Evolutionary conservation across 768 basidiomycete genomes (phyloP).

Genomic region (Tylopilus plumbeoviolaceoides): DNA sequence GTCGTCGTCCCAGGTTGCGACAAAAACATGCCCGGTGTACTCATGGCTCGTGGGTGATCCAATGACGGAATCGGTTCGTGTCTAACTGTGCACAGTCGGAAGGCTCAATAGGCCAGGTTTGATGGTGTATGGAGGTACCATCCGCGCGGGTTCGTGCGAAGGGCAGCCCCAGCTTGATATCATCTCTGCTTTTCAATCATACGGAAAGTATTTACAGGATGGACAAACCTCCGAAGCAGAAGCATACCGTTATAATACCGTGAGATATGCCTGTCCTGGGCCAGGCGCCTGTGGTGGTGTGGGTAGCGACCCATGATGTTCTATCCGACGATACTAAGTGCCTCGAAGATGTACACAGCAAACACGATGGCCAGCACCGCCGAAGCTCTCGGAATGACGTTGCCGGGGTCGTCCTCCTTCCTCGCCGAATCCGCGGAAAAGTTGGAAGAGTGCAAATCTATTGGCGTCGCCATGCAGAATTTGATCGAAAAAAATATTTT

Average conservation of each 20-base stretch:
- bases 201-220: slow-evolving; percentile 91
- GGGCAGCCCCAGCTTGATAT: slow-evolving; percentile 88
- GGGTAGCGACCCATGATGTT: slow-evolving; percentile 32
- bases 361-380: slow-evolving; percentile 98
- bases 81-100: slow-evolving; percentile 56
- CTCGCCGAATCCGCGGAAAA: slow-evolving; percentile 93
- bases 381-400: slow-evolving; percentile 93
- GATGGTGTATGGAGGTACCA: slow-evolving; percentile 98
- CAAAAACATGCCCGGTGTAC: slow-evolving; percentile 99
- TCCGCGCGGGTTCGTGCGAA: slow-evolving; percentile 88
- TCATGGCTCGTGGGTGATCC: slow-evolving; percentile 81
- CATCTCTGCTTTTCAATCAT: slow-evolving; percentile 96
- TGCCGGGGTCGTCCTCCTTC: slow-evolving; percentile 96
- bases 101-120: slow-evolving; percentile 92
- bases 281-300: slow-evolving; percentile 97
- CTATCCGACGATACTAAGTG: slow-evolving; percentile 3
- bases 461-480: slow-evolving; percentile 81
- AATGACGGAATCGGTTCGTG: neutral
- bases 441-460: slow-evolving; percentile 70
- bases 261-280: slow-evolving; percentile 94
- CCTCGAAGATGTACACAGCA: slow-evolving; percentile 86
- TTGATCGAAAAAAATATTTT: slow-evolving; percentile 89
- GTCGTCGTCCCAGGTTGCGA: slow-evolving; percentile 97
- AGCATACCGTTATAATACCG: slow-evolving; percentile 74
- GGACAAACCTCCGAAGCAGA: slow-evolving; percentile 85